A percentile compares a stretch with the other conserved stretches of the same genome.
phyloP scores from a whole-genome alignment of 768 basidiomycete species.

The Boletus vermiculosoides region DNA sequence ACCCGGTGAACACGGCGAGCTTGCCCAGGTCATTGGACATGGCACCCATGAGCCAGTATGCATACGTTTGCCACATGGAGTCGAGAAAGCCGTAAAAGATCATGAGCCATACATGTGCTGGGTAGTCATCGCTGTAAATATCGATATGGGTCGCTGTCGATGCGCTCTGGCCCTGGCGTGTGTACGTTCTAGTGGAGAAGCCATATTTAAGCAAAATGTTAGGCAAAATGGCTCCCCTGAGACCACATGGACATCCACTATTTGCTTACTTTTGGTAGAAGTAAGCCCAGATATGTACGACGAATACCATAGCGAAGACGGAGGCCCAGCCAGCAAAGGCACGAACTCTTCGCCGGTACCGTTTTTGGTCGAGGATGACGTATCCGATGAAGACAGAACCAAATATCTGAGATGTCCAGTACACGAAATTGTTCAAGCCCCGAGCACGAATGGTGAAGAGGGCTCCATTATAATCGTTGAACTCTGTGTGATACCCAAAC shows the following conservation, averaged over 20 bases:
- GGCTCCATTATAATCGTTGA: conserved; percentile 77
- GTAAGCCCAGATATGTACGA: conserved; percentile 75
- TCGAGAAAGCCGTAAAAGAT: conserved; percentile 77
- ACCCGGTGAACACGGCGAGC: conserved; percentile 78
- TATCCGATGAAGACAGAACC: conserved; percentile 73
- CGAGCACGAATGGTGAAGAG: conserved; percentile 79
- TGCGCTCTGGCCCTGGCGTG: conserved; percentile 50
- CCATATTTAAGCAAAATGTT: neutral
- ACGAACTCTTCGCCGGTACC: conserved; percentile 59
- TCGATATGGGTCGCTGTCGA: conserved; percentile 48
- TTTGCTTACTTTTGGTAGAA: conserved; percentile 66
- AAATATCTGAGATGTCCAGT: conserved; percentile 77
- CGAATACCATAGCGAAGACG: conserved; percentile 64
- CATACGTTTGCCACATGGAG: conserved; percentile 82
- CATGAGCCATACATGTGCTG: conserved; percentile 59
- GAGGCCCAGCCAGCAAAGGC: conserved; percentile 70
- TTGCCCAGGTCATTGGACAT: conserved; percentile 83
- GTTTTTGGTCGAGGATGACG: conserved; percentile 56
- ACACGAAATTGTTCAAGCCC: conserved; percentile 75
- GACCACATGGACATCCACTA: neutral
- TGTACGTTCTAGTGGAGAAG: conserved; percentile 41
- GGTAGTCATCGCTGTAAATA: conserved; percentile 54
- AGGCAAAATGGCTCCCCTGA: neutral
- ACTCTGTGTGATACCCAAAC: conserved; percentile 46
- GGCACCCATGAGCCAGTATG: conserved; percentile 84